Base-by-base conservation (phyloP, 306 rosid species). In the Lathyrus aphaca region DNA sequence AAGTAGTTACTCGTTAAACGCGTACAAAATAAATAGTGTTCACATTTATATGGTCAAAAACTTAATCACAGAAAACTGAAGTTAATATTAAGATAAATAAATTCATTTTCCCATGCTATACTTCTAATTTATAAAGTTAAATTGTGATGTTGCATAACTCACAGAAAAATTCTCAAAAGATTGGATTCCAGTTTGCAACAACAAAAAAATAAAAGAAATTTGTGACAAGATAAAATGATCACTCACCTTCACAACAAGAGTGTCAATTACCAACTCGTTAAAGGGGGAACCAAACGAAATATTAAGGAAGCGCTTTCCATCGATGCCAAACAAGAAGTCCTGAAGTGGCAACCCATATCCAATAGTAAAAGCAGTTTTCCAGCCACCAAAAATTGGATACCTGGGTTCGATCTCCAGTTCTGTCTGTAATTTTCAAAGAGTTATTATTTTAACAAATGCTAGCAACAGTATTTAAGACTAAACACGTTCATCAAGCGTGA, bases 341-440 rank as follows among this genome's bases (percentile, higher is more conserved):
- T 56, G 83, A 82, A 91, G 97, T 35, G 99, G 99, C 85, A 95
- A 74, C 66, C 96, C 80, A 69, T 91, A 95, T 69, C 99, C 99
- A 74, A 95, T 87, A 64, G 99, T 91, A 78, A 91, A 95, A 51
- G 95, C 79, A 72, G 88, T 84, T 81, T 78, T 89, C 99, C 99
- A 95, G 72, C 99, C 99, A 80, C 99, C 99, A 82, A 95, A 86
- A 82, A 95, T 64, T 53, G 99, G 97, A 84, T 86, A 95, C 75
- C 99, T 80, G 73, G 97, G 99, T 79, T 95, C 97, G 38, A 95
- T 91, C 81, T 86, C 92, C 73, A 95, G 84, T 74, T 87, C 87
- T 7, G 85, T 89, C 96, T 95, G 88, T 46, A 70, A 77, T 73
- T 45, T 49, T 67, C 43, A 64, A 57, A 77, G 55, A 27, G 56